Evolutionary conservation across 257 asterid genomes (phyloP).

Genomic region (Verbena officinalis): DNA sequence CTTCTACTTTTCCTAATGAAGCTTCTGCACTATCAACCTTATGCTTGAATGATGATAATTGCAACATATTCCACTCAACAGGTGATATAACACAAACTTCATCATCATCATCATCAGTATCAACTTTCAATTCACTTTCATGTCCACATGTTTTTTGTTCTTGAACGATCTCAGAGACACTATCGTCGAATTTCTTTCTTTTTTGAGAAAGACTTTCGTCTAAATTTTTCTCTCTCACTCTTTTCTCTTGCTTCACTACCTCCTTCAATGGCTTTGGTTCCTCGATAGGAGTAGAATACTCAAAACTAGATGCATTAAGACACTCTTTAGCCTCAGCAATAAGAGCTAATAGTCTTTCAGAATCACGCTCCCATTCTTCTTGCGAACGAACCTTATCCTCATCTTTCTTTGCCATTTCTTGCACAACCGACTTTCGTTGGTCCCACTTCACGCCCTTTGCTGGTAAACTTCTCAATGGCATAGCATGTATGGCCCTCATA

Average conservation of each 20-base stretch:
- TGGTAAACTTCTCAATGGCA: conserved; percentile 35
- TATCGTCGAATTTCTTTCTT: not conserved
- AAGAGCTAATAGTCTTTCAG: not conserved
- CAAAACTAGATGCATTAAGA: not conserved
- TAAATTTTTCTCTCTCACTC: not conserved
- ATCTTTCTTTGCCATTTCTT: not conserved
- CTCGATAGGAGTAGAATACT: not conserved
- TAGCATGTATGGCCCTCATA: conserved; percentile 24
- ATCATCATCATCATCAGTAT: not conserved
- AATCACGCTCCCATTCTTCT: conserved; percentile 22
- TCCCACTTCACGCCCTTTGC: not conserved
- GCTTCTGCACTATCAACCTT: not conserved
- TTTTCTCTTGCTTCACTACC: not conserved
- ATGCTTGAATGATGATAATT: not conserved
- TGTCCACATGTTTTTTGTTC: not conserved
- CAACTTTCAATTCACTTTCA: conserved; percentile 14
- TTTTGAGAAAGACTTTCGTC: conserved; percentile 16
- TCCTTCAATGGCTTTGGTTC: not conserved
- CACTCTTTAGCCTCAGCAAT: conserved; percentile 33
- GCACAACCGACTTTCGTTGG: not conserved
- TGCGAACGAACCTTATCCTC: not conserved
- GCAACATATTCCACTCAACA: conserved; percentile 20
- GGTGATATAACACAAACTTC: conserved; percentile 21
- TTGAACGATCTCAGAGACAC: not conserved
- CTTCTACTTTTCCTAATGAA: not conserved